These are phyloP conservation scores for Phragmites australis DNA, from an alignment of 176 grass and related monocot species.

Conservation along the genomic window DNA sequence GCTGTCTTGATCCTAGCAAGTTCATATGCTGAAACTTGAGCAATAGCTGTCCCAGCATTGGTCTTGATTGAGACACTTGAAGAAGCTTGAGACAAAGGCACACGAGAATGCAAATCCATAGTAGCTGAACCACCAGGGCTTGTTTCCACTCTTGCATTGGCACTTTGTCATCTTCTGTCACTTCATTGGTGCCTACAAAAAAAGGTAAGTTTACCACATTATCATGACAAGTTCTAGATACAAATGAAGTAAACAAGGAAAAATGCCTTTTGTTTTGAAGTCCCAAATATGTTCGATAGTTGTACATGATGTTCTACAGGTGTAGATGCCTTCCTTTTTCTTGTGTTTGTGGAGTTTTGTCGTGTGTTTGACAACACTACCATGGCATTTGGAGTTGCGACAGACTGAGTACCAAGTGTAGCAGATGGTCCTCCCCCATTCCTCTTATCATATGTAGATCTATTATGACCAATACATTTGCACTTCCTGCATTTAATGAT, in stretches of 20 bases:
- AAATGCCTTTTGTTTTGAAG: too few relatives aligned
- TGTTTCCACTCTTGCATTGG: neutral
- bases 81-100: too few relatives aligned
- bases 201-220: too few relatives aligned
- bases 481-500: too few relatives aligned
- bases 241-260: too few relatives aligned
- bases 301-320: too few relatives aligned
- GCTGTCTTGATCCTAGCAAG: neutral
- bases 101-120: too few relatives aligned
- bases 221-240: too few relatives aligned
- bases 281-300: too few relatives aligned
- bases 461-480: neutral
- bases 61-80: neutral
- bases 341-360: neutral
- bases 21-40: neutral
- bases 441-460: neutral
- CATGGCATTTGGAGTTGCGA: neutral
- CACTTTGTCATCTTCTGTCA: neutral
- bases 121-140: too few relatives aligned
- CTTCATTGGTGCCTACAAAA: too few relatives aligned
- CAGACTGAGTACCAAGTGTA: neutral
- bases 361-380: too few relatives aligned
- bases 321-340: neutral
- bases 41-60: neutral
- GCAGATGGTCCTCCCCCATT: neutral